These are phyloP conservation scores for Pythium phragmiticola DNA, from an alignment of 352 stramenopile species.

Conservation along the genomic window DNA sequence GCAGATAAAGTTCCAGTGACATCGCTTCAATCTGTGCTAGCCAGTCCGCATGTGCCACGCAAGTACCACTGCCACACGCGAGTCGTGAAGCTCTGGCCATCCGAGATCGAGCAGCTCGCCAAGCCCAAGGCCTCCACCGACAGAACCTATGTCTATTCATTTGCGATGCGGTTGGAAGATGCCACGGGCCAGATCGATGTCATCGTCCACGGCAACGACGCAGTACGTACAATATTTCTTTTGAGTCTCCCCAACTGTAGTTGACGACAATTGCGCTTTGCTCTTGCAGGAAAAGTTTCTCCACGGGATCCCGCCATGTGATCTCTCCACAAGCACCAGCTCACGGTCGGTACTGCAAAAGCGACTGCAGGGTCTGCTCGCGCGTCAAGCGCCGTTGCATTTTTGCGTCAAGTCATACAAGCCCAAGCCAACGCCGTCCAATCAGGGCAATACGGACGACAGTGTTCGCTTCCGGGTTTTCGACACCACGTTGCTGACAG, in stretches of 20 bases:
- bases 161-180: conserved; percentile 60
- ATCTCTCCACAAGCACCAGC: conserved; percentile 50
- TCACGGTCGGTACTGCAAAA: conserved; percentile 55
- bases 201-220: conserved; percentile 70
- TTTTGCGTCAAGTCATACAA: conserved; percentile 78
- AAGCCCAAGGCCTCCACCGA: conserved; percentile 35
- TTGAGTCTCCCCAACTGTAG: no score
- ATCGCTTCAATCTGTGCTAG: conserved; percentile 35
- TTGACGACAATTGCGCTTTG: not conserved
- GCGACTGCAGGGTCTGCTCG: conserved; percentile 38
- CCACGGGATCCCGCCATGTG: conserved; percentile 64
- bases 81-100: conserved; percentile 46
- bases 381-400: conserved; percentile 29
- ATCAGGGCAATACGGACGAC: conserved; percentile 4
- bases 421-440: conserved; percentile 21
- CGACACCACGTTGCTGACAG: conserved; percentile 43
- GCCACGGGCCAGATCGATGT: conserved; percentile 46
- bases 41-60: conserved; percentile 35
- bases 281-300: conserved; percentile 59
- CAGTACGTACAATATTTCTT: conserved; percentile 33
- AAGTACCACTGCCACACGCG: conserved; percentile 69
- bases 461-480: conserved; percentile 68
- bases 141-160: conserved; percentile 61
- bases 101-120: conserved; percentile 44
- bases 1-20: conserved; percentile 45